phyloP scores from a whole-genome alignment of 2,329 filamentous ascomycete genomes.

The Microcyclosporella mali region DNA sequence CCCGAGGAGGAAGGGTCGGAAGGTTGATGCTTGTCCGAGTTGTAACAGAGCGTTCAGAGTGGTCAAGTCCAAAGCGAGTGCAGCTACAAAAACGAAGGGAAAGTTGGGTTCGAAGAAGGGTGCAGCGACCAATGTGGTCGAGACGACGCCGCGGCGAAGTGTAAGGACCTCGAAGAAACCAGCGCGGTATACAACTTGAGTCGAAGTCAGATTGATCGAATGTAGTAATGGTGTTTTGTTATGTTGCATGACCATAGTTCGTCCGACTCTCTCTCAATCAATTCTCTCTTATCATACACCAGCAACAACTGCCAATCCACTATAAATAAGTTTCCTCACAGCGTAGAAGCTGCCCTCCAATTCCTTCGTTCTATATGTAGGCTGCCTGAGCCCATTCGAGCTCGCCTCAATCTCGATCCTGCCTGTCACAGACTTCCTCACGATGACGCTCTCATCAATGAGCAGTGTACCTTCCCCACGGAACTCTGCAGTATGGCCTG shows the following conservation, averaged over 20 bases:
- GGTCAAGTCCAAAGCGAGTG: constrained; percentile 1
- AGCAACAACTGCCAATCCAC: constrained; percentile 84
- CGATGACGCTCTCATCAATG: constrained; percentile 80
- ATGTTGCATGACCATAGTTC: too few relatives aligned
- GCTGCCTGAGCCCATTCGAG: constrained; percentile 44
- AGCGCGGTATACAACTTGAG: not conserved
- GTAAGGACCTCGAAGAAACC: too few relatives aligned
- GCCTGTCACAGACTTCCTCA: constrained; percentile 71
- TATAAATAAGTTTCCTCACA: constrained; percentile 87
- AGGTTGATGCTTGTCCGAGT: constrained; percentile 7
- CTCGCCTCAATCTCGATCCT: constrained; percentile 81
- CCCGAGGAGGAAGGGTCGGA: constrained; percentile 6
- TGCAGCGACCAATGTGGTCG: too few relatives aligned
- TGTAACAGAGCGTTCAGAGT: constrained; percentile 13
- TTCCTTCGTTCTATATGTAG: constrained; percentile 24
- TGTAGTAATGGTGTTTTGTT: not conserved
- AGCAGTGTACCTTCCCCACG: constrained; percentile 86
- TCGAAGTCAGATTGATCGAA: too few relatives aligned
- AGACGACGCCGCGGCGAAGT: too few relatives aligned
- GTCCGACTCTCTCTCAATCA: too few relatives aligned
- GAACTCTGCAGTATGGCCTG: constrained; percentile 85
- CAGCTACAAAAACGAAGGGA: not conserved
- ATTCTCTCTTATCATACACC: constrained; percentile 38
- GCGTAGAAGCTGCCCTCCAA: constrained; percentile 70
- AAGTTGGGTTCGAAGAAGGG: too few relatives aligned